Percentiles rank a stretch among this genome's conserved stretches.
Evolutionary conservation across 208 protist genomes (phyloP).

Genomic region (Trypanosoma cruzi): DNA sequence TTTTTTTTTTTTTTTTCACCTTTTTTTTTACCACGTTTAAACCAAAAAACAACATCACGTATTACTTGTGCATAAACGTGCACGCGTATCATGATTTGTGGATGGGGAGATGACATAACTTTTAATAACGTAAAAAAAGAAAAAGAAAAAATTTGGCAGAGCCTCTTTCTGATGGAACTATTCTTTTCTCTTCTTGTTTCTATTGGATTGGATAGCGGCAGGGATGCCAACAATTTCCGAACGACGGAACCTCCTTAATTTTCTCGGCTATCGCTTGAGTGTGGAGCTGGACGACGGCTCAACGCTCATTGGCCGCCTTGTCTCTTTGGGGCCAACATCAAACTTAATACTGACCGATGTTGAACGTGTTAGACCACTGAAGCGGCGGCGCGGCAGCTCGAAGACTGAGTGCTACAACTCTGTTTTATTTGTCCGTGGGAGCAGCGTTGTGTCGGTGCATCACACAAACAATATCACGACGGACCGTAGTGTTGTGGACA

Average conservation of each 20-base stretch:
- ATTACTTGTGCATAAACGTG: slow-evolving; percentile 9
- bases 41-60: too few species aligned
- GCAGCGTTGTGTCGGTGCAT: slow-evolving; percentile 53
- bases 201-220: not conserved
- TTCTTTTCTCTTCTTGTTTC: not conserved
- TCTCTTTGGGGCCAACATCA: slow-evolving; percentile 61
- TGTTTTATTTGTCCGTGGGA: slow-evolving; percentile 78
- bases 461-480: slow-evolving; percentile 71
- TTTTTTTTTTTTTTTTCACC: slow-evolving; percentile 5
- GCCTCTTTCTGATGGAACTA: not conserved
- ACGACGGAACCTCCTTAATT: slow-evolving; percentile 43
- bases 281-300: slow-evolving; percentile 75
- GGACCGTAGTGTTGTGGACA: slow-evolving; percentile 67
- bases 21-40: not conserved
- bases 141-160: too few species aligned
- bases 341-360: slow-evolving; percentile 83
- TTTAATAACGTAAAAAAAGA: too few species aligned
- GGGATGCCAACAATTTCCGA: slow-evolving; percentile 29
- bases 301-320: slow-evolving; percentile 67
- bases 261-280: slow-evolving; percentile 65
- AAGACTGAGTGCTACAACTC: slow-evolving; percentile 62
- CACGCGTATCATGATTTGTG: not conserved
- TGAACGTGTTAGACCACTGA: slow-evolving; percentile 60
- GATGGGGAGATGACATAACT: not conserved
- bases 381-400: slow-evolving; percentile 34